Percentiles rank a stretch among this genome's conserved stretches.
phyloP scores from a whole-genome alignment of 1,139 yeast species.

The Zygoascus meyerae region DNA sequence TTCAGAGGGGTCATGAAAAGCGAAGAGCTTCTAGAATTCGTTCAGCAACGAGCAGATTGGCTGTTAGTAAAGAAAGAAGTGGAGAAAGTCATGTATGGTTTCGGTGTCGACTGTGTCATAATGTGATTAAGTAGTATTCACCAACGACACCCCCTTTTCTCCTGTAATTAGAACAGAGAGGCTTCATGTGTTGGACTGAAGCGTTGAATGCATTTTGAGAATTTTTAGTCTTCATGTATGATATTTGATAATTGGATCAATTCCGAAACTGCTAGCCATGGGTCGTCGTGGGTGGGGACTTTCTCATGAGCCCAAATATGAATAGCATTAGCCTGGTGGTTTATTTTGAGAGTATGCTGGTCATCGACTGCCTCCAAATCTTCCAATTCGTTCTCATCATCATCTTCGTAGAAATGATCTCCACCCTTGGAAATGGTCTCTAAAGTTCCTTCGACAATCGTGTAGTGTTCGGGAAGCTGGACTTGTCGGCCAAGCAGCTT shows the following conservation, averaged over 20 bases:
- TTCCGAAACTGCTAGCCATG: constrained; percentile 12
- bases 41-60: constrained; percentile 88
- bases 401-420: constrained; percentile 14
- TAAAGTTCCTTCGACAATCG: constrained; percentile 16
- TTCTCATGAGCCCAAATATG: constrained; percentile 30
- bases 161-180: too few relatives aligned
- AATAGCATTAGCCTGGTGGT: constrained; percentile 18
- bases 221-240: constrained; percentile 11
- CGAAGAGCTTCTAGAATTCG: constrained; percentile 90
- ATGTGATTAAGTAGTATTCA: constrained; percentile 31
- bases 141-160: too few relatives aligned
- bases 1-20: constrained; percentile 88
- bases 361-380: constrained; percentile 21
- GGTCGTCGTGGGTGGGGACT: constrained; percentile 20
- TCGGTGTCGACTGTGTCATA: constrained; percentile 55
- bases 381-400: constrained; percentile 11
- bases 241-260: constrained; percentile 19
- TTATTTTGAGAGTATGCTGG: constrained; percentile 20
- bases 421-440: constrained; percentile 14
- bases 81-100: constrained; percentile 92
- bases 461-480: constrained; percentile 7
- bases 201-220: too few relatives aligned
- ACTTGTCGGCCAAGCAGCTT: constrained; percentile 21
- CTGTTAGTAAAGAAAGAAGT: constrained; percentile 65
- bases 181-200: too few relatives aligned